Conservation (phyloP, 768 basidiomycete genomes). For the Clathrus columnatus region DNA sequence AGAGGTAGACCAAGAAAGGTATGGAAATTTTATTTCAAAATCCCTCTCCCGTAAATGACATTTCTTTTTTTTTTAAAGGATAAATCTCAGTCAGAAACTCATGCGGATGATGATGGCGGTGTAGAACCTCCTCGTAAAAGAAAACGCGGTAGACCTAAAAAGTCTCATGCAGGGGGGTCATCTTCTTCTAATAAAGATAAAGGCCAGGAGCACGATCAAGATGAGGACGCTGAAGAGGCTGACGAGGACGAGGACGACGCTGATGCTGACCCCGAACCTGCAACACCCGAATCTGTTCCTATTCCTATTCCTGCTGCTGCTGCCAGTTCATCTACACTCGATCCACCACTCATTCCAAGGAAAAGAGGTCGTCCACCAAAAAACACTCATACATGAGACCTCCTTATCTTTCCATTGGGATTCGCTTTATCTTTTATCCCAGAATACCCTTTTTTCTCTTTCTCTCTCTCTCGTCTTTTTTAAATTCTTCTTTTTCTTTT, state of each 20-base stretch:
- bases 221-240: conserved; percentile 29
- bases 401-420: conserved; percentile 1
- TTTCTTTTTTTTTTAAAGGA: conserved; percentile 31
- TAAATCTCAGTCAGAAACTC: conserved; percentile 23
- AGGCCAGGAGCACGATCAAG: conserved; percentile 37
- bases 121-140: conserved; percentile 42
- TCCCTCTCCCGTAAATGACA: conserved; percentile 17
- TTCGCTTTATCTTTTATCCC: not conserved
- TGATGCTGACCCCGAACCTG: not conserved
- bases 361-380: conserved; percentile 72
- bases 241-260: conserved; percentile 29
- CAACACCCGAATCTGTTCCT: not conserved
- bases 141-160: conserved; percentile 69
- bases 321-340: not conserved
- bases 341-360: conserved; percentile 44
- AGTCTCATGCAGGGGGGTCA: conserved; percentile 33
- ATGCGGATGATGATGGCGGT: conserved; percentile 36
- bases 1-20: conserved; percentile 48
- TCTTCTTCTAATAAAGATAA: no score
- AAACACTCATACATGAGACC: conserved; percentile 19
- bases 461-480: not conserved
- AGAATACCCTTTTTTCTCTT: not conserved
- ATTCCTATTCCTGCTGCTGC: no score
- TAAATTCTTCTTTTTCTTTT: not conserved
- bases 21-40: conserved; percentile 17